Base-by-base conservation (phyloP, 176 grass and related monocot genomes). In the Musa troglodytarum region DNA sequence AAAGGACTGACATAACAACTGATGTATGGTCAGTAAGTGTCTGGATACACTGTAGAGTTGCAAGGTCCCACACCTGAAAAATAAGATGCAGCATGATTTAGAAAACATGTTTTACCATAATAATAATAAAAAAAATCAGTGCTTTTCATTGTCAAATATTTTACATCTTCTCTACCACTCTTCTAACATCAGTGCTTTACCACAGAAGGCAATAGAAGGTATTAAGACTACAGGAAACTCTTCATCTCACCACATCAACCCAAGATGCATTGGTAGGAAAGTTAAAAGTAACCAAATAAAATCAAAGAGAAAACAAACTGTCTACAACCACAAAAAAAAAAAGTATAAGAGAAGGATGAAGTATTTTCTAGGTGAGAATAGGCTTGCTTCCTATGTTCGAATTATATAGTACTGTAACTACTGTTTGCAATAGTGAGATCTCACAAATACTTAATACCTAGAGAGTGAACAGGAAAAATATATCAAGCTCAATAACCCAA, bases 11-110 rank as follows among this genome's bases (percentile, higher is more conserved):
- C 91, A 95, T 99, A 51, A 99, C 91, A 65, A 88, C 87, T 64
- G 75, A 81, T 2, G 85, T 86, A 77, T 99, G 96, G 68, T 92
- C 91, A 69, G 86, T 86, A 76, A 99, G 96, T 3, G 88, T 99
- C 74, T 95, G 96, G 78, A 95, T 76, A 54, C 96, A 95, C 76
- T 92, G 96, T 75, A 99, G 78, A 7, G 82, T 89, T 87, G 88
- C 69, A 70, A 99, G 82, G 76, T 99, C 91, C 96, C 96, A 99
- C 17, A 88, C 96, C 96, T 99, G 87, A 79, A 84, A 95, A 21
- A 85, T 9, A 72, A 22, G 8, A 11, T 11, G 54, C 10, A 54
- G n/a, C 7, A 73, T 53, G 19, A 73, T 73, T 8, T 1, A 25
- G 16, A 51, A 52, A 23, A 24, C 20, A 13, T 11, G 49, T 53